Evolutionary conservation across 371 early-diverging fungal species (phyloP).

Genomic region (Actinomortierella ambigua): DNA sequence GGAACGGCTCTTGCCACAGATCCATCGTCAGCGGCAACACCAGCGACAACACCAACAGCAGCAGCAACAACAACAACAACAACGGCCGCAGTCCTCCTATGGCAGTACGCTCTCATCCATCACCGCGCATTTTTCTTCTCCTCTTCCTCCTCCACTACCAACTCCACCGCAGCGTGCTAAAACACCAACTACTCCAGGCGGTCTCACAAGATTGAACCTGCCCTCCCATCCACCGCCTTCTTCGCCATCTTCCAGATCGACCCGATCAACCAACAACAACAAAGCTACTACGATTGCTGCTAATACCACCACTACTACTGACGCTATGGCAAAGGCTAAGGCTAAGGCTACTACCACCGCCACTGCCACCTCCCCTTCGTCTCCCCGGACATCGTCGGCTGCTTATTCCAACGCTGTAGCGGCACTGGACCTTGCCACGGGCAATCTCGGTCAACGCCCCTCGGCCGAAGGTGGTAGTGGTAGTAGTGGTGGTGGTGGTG

Average conservation of each 20-base stretch:
- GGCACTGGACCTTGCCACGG: not conserved
- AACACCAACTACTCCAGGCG: no score
- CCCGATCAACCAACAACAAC: not conserved
- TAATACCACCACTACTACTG: not conserved
- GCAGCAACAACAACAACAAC: not conserved
- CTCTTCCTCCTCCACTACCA: not conserved
- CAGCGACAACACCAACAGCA: not conserved
- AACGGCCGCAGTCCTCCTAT: not conserved
- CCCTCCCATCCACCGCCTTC: no score
- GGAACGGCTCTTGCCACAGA: not conserved
- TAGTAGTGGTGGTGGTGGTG: not conserved
- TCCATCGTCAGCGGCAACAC: not conserved
- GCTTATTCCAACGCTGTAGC: not conserved
- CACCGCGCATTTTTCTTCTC: conserved; percentile 3
- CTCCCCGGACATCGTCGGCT: not conserved
- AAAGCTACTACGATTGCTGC: not conserved
- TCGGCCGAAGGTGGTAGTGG: not conserved
- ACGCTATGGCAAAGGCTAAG: no score
- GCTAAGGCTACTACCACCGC: not conserved
- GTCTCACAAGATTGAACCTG: no score
- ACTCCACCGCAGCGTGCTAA: not conserved
- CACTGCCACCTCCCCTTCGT: not conserved
- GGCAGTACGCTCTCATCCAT: not conserved
- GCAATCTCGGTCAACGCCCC: not conserved
- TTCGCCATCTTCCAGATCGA: no score